Evolutionary conservation across 352 stramenopile genomes (phyloP).

Genomic region (Pythium guiyangense): DNA sequence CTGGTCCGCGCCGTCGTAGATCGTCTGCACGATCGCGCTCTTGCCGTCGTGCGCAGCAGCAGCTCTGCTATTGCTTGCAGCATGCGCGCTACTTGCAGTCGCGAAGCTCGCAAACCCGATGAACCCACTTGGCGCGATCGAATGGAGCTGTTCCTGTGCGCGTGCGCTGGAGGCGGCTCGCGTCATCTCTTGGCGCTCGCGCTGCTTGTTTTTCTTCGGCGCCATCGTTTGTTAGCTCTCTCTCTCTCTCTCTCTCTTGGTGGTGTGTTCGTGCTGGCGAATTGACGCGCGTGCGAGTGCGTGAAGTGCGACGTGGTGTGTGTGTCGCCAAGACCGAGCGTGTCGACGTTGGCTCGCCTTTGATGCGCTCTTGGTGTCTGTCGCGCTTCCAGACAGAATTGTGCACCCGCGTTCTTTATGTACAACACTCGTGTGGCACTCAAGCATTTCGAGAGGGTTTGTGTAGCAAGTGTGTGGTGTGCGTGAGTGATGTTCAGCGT

Average conservation of each 20-base stretch:
- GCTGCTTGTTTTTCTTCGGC: constrained; percentile 86
- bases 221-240: constrained; percentile 16
- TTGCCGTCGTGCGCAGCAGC: background rate
- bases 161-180: constrained; percentile 75
- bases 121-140: constrained; percentile 27
- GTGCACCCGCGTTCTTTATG: background rate
- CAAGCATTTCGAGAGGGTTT: background rate
- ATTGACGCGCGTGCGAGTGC: background rate
- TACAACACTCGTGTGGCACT: background rate
- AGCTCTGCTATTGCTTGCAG: constrained; percentile 9
- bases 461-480: background rate
- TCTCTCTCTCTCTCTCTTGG: too few relatives aligned
- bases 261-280: background rate
- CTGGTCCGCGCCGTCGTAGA: constrained; percentile 79
- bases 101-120: constrained; percentile 76
- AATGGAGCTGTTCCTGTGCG: constrained; percentile 51
- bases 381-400: background rate
- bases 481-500: background rate
- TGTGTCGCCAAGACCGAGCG: background rate
- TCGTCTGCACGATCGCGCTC: constrained; percentile 28
- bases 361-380: background rate
- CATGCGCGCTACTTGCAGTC: constrained; percentile 9
- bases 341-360: background rate
- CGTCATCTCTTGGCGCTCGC: constrained; percentile 81
- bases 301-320: background rate